Percentiles rank a stretch among this genome's conserved stretches.
Conservation (phyloP, 2,329 filamentous ascomycete species). For the Paramyrothecium roridum region DNA sequence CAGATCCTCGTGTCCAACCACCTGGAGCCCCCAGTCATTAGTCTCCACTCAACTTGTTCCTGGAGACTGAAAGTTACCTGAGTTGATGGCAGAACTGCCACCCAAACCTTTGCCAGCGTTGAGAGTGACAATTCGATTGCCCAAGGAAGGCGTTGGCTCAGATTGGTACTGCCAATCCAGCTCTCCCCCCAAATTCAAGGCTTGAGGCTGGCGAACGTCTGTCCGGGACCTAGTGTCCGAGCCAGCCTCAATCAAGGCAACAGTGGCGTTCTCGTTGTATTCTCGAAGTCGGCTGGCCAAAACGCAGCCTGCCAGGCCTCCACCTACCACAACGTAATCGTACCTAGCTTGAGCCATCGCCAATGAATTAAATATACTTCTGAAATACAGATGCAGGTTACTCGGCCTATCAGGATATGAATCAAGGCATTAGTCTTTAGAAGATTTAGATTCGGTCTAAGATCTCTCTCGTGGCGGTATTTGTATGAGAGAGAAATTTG, state of each 20-base stretch:
- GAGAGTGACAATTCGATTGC: conserved; percentile 17
- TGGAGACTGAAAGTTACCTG: conserved; percentile 11
- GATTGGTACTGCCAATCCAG: conserved; percentile 32
- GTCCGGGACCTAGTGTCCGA: conserved; percentile 15
- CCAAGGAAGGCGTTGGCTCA: conserved; percentile 21
- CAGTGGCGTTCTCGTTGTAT: conserved; percentile 15
- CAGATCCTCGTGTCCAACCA: conserved; percentile 39
- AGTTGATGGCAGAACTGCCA: conserved; percentile 38
- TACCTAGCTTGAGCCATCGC: too few species aligned
- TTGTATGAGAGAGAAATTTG: too few species aligned
- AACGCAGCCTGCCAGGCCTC: conserved; percentile 28
- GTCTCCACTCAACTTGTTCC: background rate
- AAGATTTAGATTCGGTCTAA: too few species aligned
- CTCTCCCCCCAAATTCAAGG: conserved; percentile 22
- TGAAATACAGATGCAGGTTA: too few species aligned
- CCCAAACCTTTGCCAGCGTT: conserved; percentile 36
- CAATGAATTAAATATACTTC: too few species aligned
- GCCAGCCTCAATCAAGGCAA: conserved; percentile 36
- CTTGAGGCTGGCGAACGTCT: conserved; percentile 14
- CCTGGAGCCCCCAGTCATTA: conserved; percentile 11
- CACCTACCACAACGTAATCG: conserved; percentile 27
- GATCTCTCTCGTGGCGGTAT: too few species aligned
- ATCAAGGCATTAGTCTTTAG: too few species aligned
- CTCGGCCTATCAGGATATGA: too few species aligned
- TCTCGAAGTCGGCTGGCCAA: conserved; percentile 25